Evolutionary conservation across 176 grass and related monocot genomes (phyloP), one percentile per base, ranked within the genome.

Genomic region (Musa itinerans): DNA sequence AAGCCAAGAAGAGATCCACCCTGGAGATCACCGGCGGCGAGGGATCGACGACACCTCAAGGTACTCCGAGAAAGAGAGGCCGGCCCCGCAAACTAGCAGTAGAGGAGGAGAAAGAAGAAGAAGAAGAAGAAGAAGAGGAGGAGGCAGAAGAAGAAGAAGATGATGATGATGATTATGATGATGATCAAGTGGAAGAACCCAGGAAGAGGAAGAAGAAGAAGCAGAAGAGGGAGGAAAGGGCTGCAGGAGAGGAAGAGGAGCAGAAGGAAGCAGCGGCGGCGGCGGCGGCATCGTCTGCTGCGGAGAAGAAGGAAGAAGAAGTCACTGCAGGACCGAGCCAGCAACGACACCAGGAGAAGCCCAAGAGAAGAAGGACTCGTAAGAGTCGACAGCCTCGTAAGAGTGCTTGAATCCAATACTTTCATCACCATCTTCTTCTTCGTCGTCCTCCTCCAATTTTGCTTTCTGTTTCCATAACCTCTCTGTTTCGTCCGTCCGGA

Each of bases 371-470:
- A 43, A 70, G 16, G 27, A 70, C 48, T 17, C 51, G 68, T 17
- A 70, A 70, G 43, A 70, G 68, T 52, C 48, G 29, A 69, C 67
- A 50, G 68, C 68, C 68, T 70, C 68, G 68, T 21, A 70, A 70
- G 68, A 70, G 68, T 6, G 27, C 48, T 70, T 70, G 29, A 50
- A 50, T 50, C 43, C 5, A 68, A 27, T 26, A 26, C 25, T 2
- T 34, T 2, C 9, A 65, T 13, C 21, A 14, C 11, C 9, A 11
- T 65, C 63, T 65, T 22, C 11, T 0, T 23, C 23, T n/a, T n/a
- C n/a, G n/a, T n/a, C n/a, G n/a, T n/a, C n/a, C n/a, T 65, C 23
- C 63, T 17, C 43, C 26, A 7, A 15, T 14, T 17, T 27, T 34
- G 2, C 29, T 12, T 27, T 1, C 17, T 70, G 19, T 13, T 50